These are phyloP conservation scores for Pythium aristosporum DNA, from an alignment of 352 stramenopile genomes.

Conservation along the genomic window DNA sequence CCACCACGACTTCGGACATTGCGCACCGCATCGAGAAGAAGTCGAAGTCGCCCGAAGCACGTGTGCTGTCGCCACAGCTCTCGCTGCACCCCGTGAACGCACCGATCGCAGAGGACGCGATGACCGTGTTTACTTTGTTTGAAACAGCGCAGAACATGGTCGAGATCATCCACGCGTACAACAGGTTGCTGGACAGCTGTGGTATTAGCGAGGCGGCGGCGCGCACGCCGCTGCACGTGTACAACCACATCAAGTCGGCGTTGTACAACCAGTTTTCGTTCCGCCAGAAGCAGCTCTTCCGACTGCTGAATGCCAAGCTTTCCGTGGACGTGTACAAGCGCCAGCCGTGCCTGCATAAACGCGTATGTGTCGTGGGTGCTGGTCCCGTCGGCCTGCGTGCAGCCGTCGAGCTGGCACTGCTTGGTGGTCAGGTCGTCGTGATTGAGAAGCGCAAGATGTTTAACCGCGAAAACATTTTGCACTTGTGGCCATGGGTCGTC, in stretches of 20 bases:
- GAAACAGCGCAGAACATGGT: constrained; percentile 62
- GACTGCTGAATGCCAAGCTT: constrained; percentile 60
- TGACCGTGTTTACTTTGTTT: constrained; percentile 55
- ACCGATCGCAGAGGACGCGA: constrained; percentile 37
- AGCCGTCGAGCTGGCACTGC: constrained; percentile 67
- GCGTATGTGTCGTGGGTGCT: constrained; percentile 73
- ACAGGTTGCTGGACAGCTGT: constrained; percentile 52
- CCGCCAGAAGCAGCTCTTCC: constrained; percentile 78
- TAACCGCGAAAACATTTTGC: constrained; percentile 81
- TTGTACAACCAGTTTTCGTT: constrained; percentile 64
- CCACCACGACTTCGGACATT: constrained; percentile 27
- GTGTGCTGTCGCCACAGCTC: constrained; percentile 26
- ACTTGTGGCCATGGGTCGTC: constrained; percentile 84
- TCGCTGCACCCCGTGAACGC: constrained; percentile 39
- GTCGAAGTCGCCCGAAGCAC: neutral
- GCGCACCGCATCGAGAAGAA: constrained; percentile 15
- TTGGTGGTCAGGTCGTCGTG: constrained; percentile 71
- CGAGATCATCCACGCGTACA: constrained; percentile 54
- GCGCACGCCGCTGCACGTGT: constrained; percentile 54
- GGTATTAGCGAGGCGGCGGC: constrained; percentile 52
- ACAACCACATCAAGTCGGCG: constrained; percentile 61
- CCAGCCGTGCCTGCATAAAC: constrained; percentile 62
- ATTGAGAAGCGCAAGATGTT: constrained; percentile 84
- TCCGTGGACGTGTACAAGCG: constrained; percentile 51
- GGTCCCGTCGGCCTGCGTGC: constrained; percentile 73